These are phyloP conservation scores for Fusarium brevicatenulatum DNA, from an alignment of 2,329 filamentous ascomycete genomes.

Conservation along the genomic window DNA sequence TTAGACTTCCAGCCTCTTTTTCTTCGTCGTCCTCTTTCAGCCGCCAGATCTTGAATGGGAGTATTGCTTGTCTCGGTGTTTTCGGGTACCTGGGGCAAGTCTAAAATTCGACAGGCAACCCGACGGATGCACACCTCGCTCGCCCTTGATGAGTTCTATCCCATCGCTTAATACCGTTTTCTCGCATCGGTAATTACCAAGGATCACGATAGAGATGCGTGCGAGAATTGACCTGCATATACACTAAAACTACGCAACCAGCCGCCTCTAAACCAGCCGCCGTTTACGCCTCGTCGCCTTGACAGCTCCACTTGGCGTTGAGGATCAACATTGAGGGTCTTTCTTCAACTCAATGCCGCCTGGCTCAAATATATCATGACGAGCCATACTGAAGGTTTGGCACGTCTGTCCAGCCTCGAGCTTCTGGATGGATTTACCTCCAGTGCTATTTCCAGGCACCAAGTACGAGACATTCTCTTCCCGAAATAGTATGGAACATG, in stretches of 20 bases:
- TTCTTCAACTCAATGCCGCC: slow-evolving; percentile 26
- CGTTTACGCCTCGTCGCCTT: slow-evolving; percentile 41
- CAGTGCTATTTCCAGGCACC: slow-evolving; percentile 21
- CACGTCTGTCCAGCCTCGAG: slow-evolving; percentile 7
- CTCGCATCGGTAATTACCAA: slow-evolving; percentile 9
- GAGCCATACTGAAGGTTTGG: slow-evolving; percentile 7
- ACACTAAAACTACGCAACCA: slow-evolving; percentile 33
- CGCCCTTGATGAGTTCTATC: slow-evolving; percentile 11
- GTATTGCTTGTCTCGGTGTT: neutral
- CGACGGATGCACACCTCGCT: slow-evolving; percentile 1
- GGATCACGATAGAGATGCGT: slow-evolving; percentile 19
- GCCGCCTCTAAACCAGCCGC: slow-evolving; percentile 39
- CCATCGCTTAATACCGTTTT: slow-evolving; percentile 13
- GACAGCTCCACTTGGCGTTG: slow-evolving; percentile 43
- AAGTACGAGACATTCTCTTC: neutral
- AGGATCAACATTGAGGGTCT: slow-evolving; percentile 36
- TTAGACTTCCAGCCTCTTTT: slow-evolving; percentile 36
- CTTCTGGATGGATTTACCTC: slow-evolving; percentile 3
- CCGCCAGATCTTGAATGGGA: neutral
- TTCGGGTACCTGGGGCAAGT: neutral
- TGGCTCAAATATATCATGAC: slow-evolving; percentile 6
- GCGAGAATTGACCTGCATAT: slow-evolving; percentile 22
- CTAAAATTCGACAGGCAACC: neutral
- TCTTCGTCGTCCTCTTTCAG: slow-evolving; percentile 13
- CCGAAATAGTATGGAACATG: slow-evolving; percentile 17